Evolutionary conservation across 1,139 yeast genomes (phyloP), one percentile per base, ranked within the genome.

Genomic region (Hansenula sp.): DNA sequence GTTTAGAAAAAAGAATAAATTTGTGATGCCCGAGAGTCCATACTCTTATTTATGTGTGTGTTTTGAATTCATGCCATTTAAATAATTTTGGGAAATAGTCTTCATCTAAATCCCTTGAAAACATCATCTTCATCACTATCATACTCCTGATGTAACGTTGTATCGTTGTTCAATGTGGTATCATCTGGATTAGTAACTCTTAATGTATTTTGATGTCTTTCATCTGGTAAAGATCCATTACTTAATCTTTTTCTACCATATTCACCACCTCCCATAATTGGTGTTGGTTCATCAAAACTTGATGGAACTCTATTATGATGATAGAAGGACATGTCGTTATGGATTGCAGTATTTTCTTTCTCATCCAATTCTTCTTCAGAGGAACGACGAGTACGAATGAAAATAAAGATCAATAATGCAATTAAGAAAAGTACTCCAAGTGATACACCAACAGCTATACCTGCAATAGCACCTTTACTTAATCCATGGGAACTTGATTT

Each of bases 211-310:
- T 60, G 61, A 31, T 56, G 62, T 48, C 62, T 57, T 17, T 71
- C 71, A 59, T 82, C 88, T 0, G 88, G 89, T 47, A 82, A 64
- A n/a, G 85, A 79, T 9, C 85, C 83, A 48, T 81, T 77, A 57
- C 87, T 79, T 49, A 82, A 72, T 46, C 85, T 67, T 52, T 61
- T 57, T 28, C 58, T 56, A 19, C 61, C 62, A 28, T 47, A 50
- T 36, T 57, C 59, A 32, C 11, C 21, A 20, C 17, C 14, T 10
- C 21, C 21, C 16, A 48, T 40, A 34, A 46, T 43, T 7, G 61
- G 59, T 12, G 45, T 34, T 7, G 56, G 52, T 22, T 47, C 53
- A 2, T 20, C 28, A 36, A 29, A 24, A n/a, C 40, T 21, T 21
- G 24, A 9, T 21, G 24, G 24, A 18, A 14, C 6, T 19, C 18